Percentiles rank a stretch among this genome's conserved stretches.
These are phyloP conservation scores for Mortierella sp. DNA, from an alignment of 371 early-diverging fungal species.

Conservation along the genomic window DNA sequence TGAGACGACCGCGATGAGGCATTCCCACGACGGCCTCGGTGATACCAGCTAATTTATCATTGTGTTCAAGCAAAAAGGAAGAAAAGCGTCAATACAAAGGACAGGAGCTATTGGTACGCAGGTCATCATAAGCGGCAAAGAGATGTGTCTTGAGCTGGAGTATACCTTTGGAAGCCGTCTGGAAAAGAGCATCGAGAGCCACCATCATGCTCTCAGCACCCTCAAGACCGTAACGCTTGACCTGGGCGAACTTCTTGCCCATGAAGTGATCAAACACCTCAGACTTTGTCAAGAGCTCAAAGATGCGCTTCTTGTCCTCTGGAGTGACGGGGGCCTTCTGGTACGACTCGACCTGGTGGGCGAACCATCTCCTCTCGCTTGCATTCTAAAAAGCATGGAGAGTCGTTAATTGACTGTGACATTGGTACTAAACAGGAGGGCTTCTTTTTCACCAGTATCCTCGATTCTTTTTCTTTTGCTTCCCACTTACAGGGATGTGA, in stretches of 20 bases:
- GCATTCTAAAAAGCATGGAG: slow-evolving; percentile 61
- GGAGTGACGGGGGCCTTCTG: slow-evolving; percentile 62
- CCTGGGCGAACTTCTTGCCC: slow-evolving; percentile 93
- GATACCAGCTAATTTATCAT: slow-evolving; percentile 64
- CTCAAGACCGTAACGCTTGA: slow-evolving; percentile 96
- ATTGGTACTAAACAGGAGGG: not conserved
- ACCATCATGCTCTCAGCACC: slow-evolving; percentile 98
- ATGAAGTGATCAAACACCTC: slow-evolving; percentile 97
- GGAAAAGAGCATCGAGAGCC: slow-evolving; percentile 88
- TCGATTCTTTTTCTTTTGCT: not conserved
- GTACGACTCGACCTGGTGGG: slow-evolving; percentile 85
- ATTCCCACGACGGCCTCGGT: slow-evolving; percentile 88
- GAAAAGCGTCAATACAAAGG: not conserved
- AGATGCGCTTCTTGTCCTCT: slow-evolving; percentile 79
- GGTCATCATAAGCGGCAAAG: not conserved
- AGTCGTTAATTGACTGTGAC: too few relatives aligned
- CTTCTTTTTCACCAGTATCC: too few relatives aligned
- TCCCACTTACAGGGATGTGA: slow-evolving; percentile 80
- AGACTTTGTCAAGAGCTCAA: slow-evolving; percentile 77
- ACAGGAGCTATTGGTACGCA: not conserved
- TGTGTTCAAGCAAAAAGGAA: not conserved
- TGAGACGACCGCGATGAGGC: slow-evolving; percentile 98
- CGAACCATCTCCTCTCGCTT: slow-evolving; percentile 91
- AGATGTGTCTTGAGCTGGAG: not conserved
- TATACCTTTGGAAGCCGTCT: slow-evolving; percentile 63